These are phyloP conservation scores for Aschersonia sp. DNA, from an alignment of 2,329 filamentous ascomycete genomes.

Conservation along the genomic window DNA sequence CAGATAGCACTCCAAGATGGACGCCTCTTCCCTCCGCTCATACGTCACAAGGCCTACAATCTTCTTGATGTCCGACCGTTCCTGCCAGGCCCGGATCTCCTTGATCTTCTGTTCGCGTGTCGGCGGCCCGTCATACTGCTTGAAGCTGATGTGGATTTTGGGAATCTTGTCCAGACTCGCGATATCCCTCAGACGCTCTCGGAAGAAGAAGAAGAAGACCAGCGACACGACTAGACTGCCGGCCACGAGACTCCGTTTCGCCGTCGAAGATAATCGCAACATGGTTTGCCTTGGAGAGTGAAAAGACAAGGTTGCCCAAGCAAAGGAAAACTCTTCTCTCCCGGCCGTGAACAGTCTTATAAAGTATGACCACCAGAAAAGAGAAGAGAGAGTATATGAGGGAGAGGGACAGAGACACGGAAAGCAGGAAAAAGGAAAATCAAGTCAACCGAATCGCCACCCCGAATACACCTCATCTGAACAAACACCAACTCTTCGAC, in stretches of 20 bases:
- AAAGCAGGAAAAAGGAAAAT: neutral
- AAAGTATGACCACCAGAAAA: no score
- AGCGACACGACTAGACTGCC: neutral
- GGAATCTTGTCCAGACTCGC: neutral
- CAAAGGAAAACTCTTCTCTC: no score
- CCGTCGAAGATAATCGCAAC: neutral
- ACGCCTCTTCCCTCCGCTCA: slow-evolving; percentile 26
- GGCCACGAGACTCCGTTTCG: neutral
- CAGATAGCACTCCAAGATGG: slow-evolving; percentile 31
- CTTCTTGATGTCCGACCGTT: slow-evolving; percentile 9
- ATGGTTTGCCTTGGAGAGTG: neutral
- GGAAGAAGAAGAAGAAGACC: neutral
- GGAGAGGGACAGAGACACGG: neutral
- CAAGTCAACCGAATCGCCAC: neutral
- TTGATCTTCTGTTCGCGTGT: neutral
- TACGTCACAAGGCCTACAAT: slow-evolving; percentile 32
- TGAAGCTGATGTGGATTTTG: neutral
- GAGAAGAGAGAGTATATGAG: no score
- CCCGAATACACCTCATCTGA: neutral
- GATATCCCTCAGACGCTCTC: neutral
- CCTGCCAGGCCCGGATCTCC: neutral
- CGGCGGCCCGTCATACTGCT: neutral
- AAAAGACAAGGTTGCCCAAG: neutral
- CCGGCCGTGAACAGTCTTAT: no score
- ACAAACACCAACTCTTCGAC: neutral